These are phyloP conservation scores for Periconia macrospinosa DNA, from an alignment of 2,329 filamentous ascomycete genomes.

Conservation along the genomic window DNA sequence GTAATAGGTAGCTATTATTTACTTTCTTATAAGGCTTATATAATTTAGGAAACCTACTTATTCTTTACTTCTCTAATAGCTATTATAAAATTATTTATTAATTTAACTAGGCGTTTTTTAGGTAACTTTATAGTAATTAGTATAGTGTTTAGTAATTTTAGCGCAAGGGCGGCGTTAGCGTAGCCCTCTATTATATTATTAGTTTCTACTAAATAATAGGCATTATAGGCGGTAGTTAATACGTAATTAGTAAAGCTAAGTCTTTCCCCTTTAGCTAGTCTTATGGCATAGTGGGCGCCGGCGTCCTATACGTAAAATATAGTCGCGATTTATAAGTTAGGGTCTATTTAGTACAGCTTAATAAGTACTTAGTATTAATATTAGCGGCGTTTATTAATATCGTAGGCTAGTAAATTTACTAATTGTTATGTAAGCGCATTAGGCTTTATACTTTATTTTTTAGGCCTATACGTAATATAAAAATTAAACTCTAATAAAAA, in stretches of 20 bases:
- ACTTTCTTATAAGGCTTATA: neutral
- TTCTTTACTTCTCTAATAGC: neutral
- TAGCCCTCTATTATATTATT: too few relatives aligned
- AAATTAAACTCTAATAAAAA: slow-evolving; percentile 1
- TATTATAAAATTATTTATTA: neutral
- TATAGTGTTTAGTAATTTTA: too few relatives aligned
- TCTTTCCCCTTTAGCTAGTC: neutral
- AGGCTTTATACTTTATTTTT: neutral
- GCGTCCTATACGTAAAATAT: neutral
- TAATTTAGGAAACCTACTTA: neutral
- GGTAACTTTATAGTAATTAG: neutral
- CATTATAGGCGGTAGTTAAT: neutral
- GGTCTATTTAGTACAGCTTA: neutral
- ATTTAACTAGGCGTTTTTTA: neutral
- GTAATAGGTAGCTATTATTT: neutral
- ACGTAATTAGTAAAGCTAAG: neutral
- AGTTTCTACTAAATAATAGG: neutral
- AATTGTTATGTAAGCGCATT: neutral
- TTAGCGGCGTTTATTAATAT: neutral
- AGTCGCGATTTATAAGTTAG: neutral
- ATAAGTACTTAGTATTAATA: neutral
- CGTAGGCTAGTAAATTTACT: neutral
- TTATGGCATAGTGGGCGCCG: neutral
- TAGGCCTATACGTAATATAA: neutral
- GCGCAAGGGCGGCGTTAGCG: too few relatives aligned